Evolutionary conservation across 108 stramenopile genomes (phyloP).

Genomic region (Cyclotella sp.): DNA sequence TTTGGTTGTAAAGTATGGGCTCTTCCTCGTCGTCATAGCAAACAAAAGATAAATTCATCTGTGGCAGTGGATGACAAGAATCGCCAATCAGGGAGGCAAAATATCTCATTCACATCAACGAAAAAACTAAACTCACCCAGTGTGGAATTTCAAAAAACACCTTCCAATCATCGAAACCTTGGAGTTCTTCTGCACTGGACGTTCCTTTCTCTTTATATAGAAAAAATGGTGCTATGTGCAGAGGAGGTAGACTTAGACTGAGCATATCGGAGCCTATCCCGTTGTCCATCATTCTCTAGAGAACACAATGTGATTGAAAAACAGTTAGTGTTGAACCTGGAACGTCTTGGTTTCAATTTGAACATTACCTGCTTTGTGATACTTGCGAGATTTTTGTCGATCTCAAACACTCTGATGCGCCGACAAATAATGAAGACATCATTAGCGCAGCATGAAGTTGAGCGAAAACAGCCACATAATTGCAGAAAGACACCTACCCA

Average conservation of each 20-base stretch:
- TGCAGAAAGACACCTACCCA: constrained; percentile 47
- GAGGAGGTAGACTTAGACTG: constrained; percentile 91
- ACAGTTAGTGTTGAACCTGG: neutral
- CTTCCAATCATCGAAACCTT: constrained; percentile 57
- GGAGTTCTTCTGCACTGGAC: constrained; percentile 50
- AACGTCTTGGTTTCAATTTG: neutral
- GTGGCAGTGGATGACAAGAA: neutral
- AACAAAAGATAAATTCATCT: constrained; percentile 88
- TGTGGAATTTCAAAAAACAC: constrained; percentile 85
- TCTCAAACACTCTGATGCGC: constrained; percentile 73
- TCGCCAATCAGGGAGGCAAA: neutral
- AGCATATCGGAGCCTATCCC: constrained; percentile 99
- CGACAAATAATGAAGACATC: neutral
- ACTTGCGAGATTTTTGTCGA: constrained; percentile 85
- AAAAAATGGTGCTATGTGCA: constrained; percentile 98
- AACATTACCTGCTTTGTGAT: constrained; percentile 90
- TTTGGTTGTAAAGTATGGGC: constrained; percentile 44
- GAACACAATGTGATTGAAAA: neutral
- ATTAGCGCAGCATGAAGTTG: neutral
- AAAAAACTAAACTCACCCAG: constrained; percentile 39
- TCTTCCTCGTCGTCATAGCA: constrained; percentile 69
- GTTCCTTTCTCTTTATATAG: constrained; percentile 67
- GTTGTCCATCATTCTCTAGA: constrained; percentile 97
- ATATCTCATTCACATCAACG: neutral
- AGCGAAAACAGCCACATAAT: neutral